Conservation (phyloP, 2,329 filamentous ascomycete species). For the Xylariaceae sp. region DNA sequence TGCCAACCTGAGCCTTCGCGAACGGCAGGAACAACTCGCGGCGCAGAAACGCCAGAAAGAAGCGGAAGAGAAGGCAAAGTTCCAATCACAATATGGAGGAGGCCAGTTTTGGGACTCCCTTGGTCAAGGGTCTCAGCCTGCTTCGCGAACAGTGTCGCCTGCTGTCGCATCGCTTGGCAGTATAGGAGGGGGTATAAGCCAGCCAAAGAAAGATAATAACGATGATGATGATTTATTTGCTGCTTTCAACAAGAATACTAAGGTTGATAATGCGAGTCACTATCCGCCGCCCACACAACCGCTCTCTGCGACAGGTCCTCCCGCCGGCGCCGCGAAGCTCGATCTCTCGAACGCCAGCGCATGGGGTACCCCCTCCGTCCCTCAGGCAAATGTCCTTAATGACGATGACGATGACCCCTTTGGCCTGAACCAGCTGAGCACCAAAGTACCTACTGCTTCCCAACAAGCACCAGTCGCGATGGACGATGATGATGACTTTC, state of each 20-base stretch:
- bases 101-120: slow-evolving; percentile 71
- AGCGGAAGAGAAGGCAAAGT: slow-evolving; percentile 63
- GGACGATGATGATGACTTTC: slow-evolving; percentile 61
- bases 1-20: slow-evolving; percentile 70
- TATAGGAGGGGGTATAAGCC: slow-evolving; percentile 28
- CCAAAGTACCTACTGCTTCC: slow-evolving; percentile 32
- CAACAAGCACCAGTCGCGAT: slow-evolving; percentile 36
- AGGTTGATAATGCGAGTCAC: slow-evolving; percentile 61
- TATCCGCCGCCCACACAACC: slow-evolving; percentile 52
- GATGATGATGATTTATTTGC: slow-evolving; percentile 60
- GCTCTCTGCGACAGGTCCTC: slow-evolving; percentile 40
- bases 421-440: slow-evolving; percentile 63
- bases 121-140: slow-evolving; percentile 47
- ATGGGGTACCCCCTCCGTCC: slow-evolving; percentile 41
- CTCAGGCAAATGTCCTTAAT: slow-evolving; percentile 35
- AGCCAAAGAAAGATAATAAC: slow-evolving; percentile 34
- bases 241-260: slow-evolving; percentile 60
- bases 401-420: slow-evolving; percentile 82
- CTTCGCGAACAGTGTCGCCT: slow-evolving; percentile 45
- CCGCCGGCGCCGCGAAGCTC: slow-evolving; percentile 39
- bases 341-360: slow-evolving; percentile 51
- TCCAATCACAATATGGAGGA: slow-evolving; percentile 73
- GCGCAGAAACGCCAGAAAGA: slow-evolving; percentile 66
- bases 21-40: slow-evolving; percentile 66
- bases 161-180: slow-evolving; percentile 32